Conservation (phyloP, 1,284 basidiomycete species). For the Cryptococcus maquisensis region DNA sequence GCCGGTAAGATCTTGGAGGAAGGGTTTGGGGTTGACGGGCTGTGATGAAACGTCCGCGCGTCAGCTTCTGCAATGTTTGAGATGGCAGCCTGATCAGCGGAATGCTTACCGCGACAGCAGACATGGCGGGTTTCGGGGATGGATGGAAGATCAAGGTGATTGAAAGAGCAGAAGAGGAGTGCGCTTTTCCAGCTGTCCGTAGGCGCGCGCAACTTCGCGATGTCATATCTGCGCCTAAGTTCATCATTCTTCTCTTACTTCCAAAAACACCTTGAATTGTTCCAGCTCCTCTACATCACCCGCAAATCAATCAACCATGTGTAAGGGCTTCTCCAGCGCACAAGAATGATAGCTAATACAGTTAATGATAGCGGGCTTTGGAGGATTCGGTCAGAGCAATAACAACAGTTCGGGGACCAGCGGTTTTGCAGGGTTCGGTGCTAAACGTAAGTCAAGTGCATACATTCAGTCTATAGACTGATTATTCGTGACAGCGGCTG, state of each 20-base stretch:
- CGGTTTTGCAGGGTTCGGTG: slow-evolving; percentile 15
- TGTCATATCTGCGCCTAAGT: neutral
- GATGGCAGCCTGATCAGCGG: neutral
- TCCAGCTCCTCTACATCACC: neutral
- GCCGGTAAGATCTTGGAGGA: slow-evolving; percentile 95
- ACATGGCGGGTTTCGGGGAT: slow-evolving; percentile 21
- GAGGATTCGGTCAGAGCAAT: slow-evolving; percentile 36
- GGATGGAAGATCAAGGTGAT: slow-evolving; percentile 3
- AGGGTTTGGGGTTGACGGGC: slow-evolving; percentile 98
- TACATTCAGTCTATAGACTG: neutral
- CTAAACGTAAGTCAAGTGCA: slow-evolving; percentile 11
- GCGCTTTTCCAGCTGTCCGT: neutral
- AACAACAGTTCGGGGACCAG: slow-evolving; percentile 10
- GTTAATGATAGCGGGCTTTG: slow-evolving; percentile 25
- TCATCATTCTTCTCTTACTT: neutral
- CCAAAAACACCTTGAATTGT: neutral
- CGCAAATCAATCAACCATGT: neutral
- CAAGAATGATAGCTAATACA: no score
- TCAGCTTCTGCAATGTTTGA: neutral
- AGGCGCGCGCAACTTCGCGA: neutral
- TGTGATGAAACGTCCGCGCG: slow-evolving; percentile 8
- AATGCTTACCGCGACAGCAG: slow-evolving; percentile 32
- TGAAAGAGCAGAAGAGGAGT: neutral
- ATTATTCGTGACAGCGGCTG: neutral
- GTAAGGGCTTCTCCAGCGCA: no score